Evolutionary conservation across 495 filamentous ascomycete species (phyloP).

Genomic region (Pyronema omphalodes): DNA sequence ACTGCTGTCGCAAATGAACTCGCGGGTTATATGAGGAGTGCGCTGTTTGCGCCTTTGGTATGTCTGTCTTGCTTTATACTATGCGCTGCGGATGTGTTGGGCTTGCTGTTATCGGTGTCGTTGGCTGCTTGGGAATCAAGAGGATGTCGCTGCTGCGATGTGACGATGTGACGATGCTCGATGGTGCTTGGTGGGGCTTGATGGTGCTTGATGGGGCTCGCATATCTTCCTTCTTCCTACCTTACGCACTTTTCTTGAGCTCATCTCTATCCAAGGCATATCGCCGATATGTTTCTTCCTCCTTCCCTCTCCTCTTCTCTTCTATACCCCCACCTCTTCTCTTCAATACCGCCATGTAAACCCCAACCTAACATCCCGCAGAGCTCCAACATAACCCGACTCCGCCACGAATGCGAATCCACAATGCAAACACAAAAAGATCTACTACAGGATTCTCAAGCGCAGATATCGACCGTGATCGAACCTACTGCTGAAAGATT

Average conservation of each 20-base stretch:
- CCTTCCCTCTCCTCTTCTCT: too few relatives aligned
- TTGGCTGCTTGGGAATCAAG: too few relatives aligned
- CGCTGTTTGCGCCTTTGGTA: slow-evolving; percentile 22
- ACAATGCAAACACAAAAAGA: slow-evolving; percentile 17
- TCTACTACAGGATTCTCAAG: slow-evolving; percentile 19
- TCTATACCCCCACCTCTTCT: too few relatives aligned
- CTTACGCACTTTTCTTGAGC: too few relatives aligned
- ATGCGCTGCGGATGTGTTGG: not conserved
- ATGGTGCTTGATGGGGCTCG: too few relatives aligned
- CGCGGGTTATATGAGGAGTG: slow-evolving; percentile 20
- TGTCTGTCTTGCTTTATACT: not conserved
- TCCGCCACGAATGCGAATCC: slow-evolving; percentile 13
- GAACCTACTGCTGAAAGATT: slow-evolving; percentile 20
- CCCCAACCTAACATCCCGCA: not conserved
- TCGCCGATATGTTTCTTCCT: too few relatives aligned
- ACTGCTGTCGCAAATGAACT: slow-evolving; percentile 21
- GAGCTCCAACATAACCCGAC: slow-evolving; percentile 13
- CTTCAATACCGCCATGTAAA: not conserved
- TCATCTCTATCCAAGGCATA: too few relatives aligned
- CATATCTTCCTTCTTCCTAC: too few relatives aligned
- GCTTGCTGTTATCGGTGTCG: too few relatives aligned
- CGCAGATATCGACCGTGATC: slow-evolving; percentile 22
- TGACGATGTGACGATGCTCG: too few relatives aligned
- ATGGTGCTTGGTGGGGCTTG: too few relatives aligned
- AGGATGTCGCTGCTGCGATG: too few relatives aligned